Conservation (phyloP, 495 filamentous ascomycete genomes). For the Parachaetomium inaequale region DNA sequence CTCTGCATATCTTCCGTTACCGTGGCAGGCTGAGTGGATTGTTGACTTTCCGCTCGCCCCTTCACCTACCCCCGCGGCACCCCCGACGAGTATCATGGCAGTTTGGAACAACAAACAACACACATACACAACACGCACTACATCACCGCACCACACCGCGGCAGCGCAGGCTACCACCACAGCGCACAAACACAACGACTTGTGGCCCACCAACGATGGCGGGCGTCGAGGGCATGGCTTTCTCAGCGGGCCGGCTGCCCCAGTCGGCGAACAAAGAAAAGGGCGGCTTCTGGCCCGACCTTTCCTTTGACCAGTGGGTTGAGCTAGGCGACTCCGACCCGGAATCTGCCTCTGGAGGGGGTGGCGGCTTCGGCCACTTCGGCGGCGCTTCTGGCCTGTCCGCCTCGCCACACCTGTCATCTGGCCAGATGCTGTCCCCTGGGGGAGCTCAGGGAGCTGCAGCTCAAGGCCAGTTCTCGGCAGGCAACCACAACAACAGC, state of each 20-base stretch:
- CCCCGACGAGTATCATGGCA: conserved; percentile 17
- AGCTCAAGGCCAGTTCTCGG: neutral
- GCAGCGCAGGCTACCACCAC: neutral
- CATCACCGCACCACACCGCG: neutral
- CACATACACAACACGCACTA: conserved; percentile 4
- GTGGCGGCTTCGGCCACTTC: conserved; percentile 20
- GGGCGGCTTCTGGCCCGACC: conserved; percentile 34
- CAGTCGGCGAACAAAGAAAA: conserved; percentile 40
- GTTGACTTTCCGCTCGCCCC: conserved; percentile 25
- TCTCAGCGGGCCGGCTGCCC: conserved; percentile 23
- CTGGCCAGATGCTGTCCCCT: neutral
- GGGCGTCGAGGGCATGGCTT: conserved; percentile 26
- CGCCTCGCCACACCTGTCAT: conserved; percentile 22
- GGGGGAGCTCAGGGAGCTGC: neutral
- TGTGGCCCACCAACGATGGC: conserved; percentile 24
- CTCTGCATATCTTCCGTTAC: conserved; percentile 30
- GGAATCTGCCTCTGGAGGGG: conserved; percentile 17
- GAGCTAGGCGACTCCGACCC: conserved; percentile 34
- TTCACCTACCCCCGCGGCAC: conserved; percentile 5
- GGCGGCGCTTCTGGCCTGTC: conserved; percentile 20
- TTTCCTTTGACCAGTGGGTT: conserved; percentile 48
- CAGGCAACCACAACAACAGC: neutral
- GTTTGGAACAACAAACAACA: conserved; percentile 13
- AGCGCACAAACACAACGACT: neutral
- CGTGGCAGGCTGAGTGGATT: conserved; percentile 27